Conservation (phyloP, 495 filamentous ascomycete species). For the Talaromyces ruber region DNA sequence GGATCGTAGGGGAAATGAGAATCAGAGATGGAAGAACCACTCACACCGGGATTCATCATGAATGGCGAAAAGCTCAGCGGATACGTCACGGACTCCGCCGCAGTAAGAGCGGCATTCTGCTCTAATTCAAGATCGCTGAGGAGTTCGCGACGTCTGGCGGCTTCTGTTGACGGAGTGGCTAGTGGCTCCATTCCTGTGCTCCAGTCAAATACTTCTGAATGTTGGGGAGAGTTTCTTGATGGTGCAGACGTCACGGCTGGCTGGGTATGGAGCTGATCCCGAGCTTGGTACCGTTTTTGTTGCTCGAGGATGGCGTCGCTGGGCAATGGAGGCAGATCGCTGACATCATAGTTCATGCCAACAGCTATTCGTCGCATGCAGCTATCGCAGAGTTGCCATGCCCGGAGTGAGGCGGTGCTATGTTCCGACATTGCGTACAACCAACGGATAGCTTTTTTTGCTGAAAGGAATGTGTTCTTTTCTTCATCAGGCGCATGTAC, state of each 20-base stretch:
- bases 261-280: background rate
- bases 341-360: conserved; percentile 34
- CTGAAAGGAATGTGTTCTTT: conserved; percentile 31
- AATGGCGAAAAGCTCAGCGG: conserved; percentile 6
- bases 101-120: background rate
- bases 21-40: conserved; percentile 9
- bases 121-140: background rate
- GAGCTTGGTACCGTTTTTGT: background rate
- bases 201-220: conserved; percentile 1
- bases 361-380: conserved; percentile 29
- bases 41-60: background rate
- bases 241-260: background rate
- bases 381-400: conserved; percentile 47
- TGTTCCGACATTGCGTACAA: conserved; percentile 43
- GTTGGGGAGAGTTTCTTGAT: background rate
- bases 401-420: conserved; percentile 47
- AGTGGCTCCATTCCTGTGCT: conserved; percentile 6
- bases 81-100: background rate
- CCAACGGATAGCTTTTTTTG: conserved; percentile 50
- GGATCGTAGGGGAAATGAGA: conserved; percentile 39
- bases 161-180: background rate
- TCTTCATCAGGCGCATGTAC: conserved; percentile 47
- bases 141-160: background rate
- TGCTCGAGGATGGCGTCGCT: conserved; percentile 14
- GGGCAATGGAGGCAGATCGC: conserved; percentile 24